Evolutionary conservation across 208 protist species (phyloP).

Genomic region (Ichthyophonus hoferi): DNA sequence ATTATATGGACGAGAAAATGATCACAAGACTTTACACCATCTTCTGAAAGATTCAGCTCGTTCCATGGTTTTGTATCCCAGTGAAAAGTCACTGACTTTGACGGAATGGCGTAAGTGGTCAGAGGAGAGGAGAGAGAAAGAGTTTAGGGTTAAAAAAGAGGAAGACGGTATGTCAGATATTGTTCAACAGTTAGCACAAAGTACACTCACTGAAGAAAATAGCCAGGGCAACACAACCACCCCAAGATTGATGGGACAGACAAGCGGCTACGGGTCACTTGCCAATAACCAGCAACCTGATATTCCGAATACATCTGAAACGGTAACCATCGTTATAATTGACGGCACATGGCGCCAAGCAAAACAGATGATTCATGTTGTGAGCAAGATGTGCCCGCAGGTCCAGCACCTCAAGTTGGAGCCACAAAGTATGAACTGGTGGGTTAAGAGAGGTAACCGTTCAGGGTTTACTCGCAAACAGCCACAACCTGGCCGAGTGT

Average conservation of each 20-base stretch:
- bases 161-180: no score
- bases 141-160: no score
- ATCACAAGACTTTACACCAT: background rate
- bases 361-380: background rate
- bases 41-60: background rate
- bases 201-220: no score
- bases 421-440: background rate
- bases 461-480: background rate
- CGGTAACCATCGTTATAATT: background rate
- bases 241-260: no score
- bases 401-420: background rate
- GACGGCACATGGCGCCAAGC: background rate
- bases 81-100: background rate
- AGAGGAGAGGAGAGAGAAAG: no score
- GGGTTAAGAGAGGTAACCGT: background rate
- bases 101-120: background rate
- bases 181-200: no score
- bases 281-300: no score
- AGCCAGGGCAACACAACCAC: no score
- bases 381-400: background rate
- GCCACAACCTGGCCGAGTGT: background rate
- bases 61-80: background rate
- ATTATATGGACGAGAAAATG: background rate
- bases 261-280: no score
- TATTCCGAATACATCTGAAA: background rate